Base-by-base conservation (phyloP, 805 yeast species). In the Kluyveromyces wickerhamii region DNA sequence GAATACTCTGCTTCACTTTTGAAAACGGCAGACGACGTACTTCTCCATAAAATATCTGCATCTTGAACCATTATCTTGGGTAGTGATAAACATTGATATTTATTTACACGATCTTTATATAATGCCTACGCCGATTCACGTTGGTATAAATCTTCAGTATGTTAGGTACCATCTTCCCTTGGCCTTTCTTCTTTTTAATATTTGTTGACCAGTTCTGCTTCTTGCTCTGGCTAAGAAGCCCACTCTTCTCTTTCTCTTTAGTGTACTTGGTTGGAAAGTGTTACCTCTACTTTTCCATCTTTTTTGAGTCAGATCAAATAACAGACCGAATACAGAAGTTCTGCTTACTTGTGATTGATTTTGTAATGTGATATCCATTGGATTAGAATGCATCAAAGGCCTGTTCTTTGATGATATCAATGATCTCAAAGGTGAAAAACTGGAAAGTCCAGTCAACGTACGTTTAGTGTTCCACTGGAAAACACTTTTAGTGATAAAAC, bases 151-250 rank as follows among this genome's bases (percentile, higher is more conserved):
- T n/a, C n/a, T n/a, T 61, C 63, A 89, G 51, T 92, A 89, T 28
- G 94, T 68, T 51, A 92, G 63, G 54, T 76, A 87, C 96, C 96
- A 88, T 62, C 97, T 75, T 4, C 96, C 96, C 63, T 92, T 92
- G 15, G 74, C 80, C 50, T 65, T 77, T 62, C 97, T 74, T 56
- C 89, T 72, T 36, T 72, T 72, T 37, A 92, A 62, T 24, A 92
- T 73, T 54, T 77, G 83, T 47, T 89, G 73, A 6, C 96, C 96
- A 23, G 74, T 70, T 48, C 70, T 73, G 5, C 81, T 62, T 53
- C 78, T 75, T 60, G 81, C 72, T 56, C 96, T 75, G 9, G 94
- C 86, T 55, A 92, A 67, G 50, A 88, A 92, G 0, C 98, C 98
- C 38, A 82, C 69, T 21, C 82, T 77, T 60, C 95, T 79, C 67